Percentiles rank a stretch among this genome's conserved stretches.
These are phyloP conservation scores for Saposhnikovia divaricata DNA, from an alignment of 129 eudicot species.

Conservation along the genomic window DNA sequence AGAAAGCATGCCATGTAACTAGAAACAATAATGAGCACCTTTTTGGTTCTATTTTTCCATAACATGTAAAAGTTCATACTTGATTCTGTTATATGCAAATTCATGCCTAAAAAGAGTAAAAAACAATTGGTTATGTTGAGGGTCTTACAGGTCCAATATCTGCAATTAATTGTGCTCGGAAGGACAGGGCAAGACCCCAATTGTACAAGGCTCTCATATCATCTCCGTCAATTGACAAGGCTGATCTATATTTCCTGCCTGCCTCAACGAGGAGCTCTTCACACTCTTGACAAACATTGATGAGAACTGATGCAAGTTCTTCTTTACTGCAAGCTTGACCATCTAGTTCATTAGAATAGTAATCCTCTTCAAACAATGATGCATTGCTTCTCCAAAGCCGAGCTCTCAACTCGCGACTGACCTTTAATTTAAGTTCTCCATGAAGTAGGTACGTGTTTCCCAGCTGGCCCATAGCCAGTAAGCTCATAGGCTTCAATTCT, in stretches of 20 bases:
- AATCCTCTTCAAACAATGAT: slow-evolving; percentile 13
- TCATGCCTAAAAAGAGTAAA: not conserved
- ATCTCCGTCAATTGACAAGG: slow-evolving; percentile 84
- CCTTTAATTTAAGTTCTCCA: slow-evolving; percentile 74
- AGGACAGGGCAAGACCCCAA: slow-evolving; percentile 94
- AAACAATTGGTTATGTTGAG: not conserved
- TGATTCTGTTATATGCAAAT: not conserved
- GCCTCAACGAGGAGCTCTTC: slow-evolving; percentile 87
- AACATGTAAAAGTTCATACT: not conserved
- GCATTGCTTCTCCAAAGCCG: slow-evolving; percentile 38
- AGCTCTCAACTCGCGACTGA: slow-evolving; percentile 64
- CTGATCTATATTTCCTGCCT: slow-evolving; percentile 74
- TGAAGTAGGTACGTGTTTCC: slow-evolving; percentile 95
- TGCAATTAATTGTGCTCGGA: slow-evolving; percentile 92
- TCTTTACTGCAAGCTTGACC: slow-evolving; percentile 39
- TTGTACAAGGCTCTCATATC: slow-evolving; percentile 93
- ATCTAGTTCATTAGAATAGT: slow-evolving; percentile 16
- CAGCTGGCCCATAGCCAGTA: slow-evolving; percentile 86
- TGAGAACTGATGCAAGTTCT: slow-evolving; percentile 49
- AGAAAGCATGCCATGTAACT: not conserved
- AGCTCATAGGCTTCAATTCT: slow-evolving; percentile 86
- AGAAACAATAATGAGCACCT: not conserved
- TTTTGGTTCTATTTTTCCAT: not conserved
- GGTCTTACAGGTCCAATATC: slow-evolving; percentile 94
- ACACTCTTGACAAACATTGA: slow-evolving; percentile 84